Base-by-base conservation (phyloP, 2,329 filamentous ascomycete genomes). In the Colletotrichum musicola region DNA sequence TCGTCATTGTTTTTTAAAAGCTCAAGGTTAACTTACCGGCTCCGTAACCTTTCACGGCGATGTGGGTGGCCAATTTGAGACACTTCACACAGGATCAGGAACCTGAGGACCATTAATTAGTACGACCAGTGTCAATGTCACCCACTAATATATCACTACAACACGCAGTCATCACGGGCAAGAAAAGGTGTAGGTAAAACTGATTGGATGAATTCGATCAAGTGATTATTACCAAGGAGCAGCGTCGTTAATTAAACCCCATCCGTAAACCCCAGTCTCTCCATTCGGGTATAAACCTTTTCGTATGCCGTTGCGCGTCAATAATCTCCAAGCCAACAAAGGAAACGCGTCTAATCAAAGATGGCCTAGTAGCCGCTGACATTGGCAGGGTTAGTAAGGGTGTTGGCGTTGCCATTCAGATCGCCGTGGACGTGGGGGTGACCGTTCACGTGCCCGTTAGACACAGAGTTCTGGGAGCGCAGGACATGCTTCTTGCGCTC, bases 401-500 rank as follows among this genome's bases (percentile, higher is more conserved):
- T 51, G 62, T 65, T 65, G 47, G 38, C 55, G 18, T 51, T 62
- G 55, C 54, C 61, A 18, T 57, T 53, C 10, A 60, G 16, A 6
- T 56, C 35, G 16, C 42, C 50, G 30, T 67, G 35, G 12, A 27
- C 16, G 7, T 59, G 35, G 20, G 18, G 18, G 22, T 57, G 57
- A 9, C 30, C 30, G 30, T 35, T 35, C 20, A 30, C 6, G 5
- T 25, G 22, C 10, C 57, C 62, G 61, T 68, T 70, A 58, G 53
- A 42, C 22, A 35, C 25, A 27, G 54, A 49, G 22, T 54, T 61
- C 25, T 54, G 62, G 6, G 51, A 56, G 3, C 54, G 49, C 40
- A 67, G 30, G 4, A 69, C 68, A 59, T 83, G 81, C 4, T 77
- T 70, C 80, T 88, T 89, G 69, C 82, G 81, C 66, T 81, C 79